Conservation (phyloP, 768 basidiomycete genomes). For the Rhodosporidiobolus sp. region DNA sequence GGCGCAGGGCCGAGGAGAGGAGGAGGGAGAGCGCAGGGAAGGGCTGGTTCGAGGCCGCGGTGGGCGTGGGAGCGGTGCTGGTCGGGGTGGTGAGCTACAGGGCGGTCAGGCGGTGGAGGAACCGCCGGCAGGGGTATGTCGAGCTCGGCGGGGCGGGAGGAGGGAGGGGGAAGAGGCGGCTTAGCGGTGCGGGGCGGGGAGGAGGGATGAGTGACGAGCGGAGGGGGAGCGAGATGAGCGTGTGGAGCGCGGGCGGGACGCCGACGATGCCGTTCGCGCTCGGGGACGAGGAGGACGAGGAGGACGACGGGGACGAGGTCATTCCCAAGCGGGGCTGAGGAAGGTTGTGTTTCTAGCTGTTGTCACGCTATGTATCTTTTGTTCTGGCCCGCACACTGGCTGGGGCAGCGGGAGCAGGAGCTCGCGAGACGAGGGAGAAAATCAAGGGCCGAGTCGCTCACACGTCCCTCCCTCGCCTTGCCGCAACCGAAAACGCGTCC, state of each 20-base stretch:
- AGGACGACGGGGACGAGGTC: not conserved
- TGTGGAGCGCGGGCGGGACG: not conserved
- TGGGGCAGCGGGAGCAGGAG: not conserved
- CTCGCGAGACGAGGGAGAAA: no score
- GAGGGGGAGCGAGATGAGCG: no score
- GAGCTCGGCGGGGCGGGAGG: not conserved
- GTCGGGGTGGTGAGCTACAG: not conserved
- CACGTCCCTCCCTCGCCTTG: no score
- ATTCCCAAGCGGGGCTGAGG: no score
- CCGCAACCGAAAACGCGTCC: no score
- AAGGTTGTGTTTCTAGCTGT: no score
- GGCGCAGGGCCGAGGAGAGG: not conserved
- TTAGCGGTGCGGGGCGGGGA: no score
- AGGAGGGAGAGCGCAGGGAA: not conserved
- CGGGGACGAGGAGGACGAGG: slow-evolving; percentile 4
- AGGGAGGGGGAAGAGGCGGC: not conserved
- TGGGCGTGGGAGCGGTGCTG: not conserved
- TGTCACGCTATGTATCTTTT: no score
- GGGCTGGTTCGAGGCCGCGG: not conserved
- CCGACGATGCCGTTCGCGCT: not conserved
- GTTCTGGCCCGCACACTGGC: not conserved
- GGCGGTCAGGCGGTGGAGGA: not conserved
- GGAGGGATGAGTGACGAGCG: no score
- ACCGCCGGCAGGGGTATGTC: not conserved
- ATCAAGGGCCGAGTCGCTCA: no score